Evolutionary conservation across 139 green algal species (phyloP).

Genomic region (Pleodorina starrii): DNA sequence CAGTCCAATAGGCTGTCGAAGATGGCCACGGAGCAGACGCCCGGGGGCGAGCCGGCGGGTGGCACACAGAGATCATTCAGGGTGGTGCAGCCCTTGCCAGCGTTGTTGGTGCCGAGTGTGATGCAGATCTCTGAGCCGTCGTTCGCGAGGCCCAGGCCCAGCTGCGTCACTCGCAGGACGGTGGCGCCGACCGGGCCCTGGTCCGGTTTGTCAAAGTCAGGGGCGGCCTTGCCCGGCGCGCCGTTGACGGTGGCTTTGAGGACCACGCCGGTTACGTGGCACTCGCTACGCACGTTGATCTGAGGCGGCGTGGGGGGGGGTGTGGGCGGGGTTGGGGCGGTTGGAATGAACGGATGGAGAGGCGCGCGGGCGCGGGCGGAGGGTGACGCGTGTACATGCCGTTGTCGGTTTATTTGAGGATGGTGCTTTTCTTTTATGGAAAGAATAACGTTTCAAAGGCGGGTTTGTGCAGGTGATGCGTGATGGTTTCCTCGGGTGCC

Average conservation of each 20-base stretch:
- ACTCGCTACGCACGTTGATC: background rate
- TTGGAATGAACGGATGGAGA: too few relatives aligned
- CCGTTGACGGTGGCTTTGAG: conserved; percentile 13
- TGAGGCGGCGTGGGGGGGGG: background rate
- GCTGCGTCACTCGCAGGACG: conserved; percentile 13
- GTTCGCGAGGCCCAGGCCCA: background rate
- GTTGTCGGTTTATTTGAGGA: too few relatives aligned
- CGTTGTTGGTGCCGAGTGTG: background rate
- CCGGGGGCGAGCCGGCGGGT: background rate
- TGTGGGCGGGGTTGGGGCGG: too few relatives aligned
- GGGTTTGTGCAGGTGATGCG: too few relatives aligned
- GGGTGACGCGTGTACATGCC: too few relatives aligned
- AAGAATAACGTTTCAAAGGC: too few relatives aligned
- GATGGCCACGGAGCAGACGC: background rate
- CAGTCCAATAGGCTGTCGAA: conserved; percentile 11
- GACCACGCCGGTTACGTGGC: background rate
- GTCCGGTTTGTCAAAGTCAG: background rate
- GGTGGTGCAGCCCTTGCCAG: background rate
- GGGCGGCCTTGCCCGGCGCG: background rate
- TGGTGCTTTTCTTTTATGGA: too few relatives aligned
- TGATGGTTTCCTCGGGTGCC: too few relatives aligned
- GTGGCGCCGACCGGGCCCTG: background rate
- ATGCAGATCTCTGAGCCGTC: conserved; percentile 21
- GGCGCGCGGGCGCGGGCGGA: too few relatives aligned
- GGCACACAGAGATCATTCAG: conserved; percentile 20